Evolutionary conservation across 2,329 filamentous ascomycete genomes (phyloP).

Genomic region (Penicillium sp.): DNA sequence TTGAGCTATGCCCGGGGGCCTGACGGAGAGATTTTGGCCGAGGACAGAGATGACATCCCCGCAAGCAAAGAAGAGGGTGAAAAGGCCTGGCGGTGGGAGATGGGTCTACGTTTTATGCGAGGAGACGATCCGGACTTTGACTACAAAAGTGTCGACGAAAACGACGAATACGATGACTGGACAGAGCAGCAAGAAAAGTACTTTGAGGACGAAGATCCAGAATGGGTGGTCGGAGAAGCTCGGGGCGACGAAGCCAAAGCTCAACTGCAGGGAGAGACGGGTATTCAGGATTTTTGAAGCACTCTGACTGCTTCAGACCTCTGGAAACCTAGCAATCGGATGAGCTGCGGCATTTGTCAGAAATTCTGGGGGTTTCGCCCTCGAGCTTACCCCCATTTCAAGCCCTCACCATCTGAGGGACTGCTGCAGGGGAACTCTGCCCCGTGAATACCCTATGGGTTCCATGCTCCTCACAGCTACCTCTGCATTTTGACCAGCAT

Average conservation of each 20-base stretch:
- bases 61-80: constrained; percentile 60
- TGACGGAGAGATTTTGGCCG: constrained; percentile 52
- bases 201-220: constrained; percentile 72
- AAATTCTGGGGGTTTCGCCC: background rate
- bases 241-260: constrained; percentile 26
- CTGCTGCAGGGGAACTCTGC: no score
- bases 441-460: no score
- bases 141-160: constrained; percentile 63
- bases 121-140: constrained; percentile 75
- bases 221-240: constrained; percentile 51
- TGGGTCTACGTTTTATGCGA: constrained; percentile 66
- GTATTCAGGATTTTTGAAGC: constrained; percentile 61
- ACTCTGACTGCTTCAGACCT: background rate
- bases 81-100: constrained; percentile 63
- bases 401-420: no score
- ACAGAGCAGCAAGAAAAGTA: constrained; percentile 65
- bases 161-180: constrained; percentile 65
- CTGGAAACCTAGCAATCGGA: background rate
- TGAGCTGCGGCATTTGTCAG: no score
- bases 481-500: no score
- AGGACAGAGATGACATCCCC: constrained; percentile 54
- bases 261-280: constrained; percentile 55
- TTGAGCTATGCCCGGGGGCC: constrained; percentile 47
- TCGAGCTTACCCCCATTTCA: no score
- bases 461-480: no score